phyloP scores from a whole-genome alignment of 1,284 basidiomycete species.

The Pholiota adiposa region DNA sequence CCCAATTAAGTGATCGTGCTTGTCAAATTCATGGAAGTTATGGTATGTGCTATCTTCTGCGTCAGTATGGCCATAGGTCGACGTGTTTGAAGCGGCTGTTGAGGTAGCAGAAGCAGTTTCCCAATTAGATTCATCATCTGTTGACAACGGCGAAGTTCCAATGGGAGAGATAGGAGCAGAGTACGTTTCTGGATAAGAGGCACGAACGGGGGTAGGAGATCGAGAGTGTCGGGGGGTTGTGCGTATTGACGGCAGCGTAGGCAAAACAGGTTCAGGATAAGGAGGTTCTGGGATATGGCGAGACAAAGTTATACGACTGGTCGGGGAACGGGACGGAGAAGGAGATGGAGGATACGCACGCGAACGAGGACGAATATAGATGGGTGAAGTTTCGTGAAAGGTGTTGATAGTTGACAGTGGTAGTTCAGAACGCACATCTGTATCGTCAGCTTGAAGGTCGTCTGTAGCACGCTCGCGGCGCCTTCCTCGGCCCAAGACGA shows the following conservation, averaged over 20 bases:
- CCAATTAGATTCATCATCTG: constrained; percentile 77
- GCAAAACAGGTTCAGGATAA: constrained; percentile 27
- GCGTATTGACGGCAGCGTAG: constrained; percentile 26
- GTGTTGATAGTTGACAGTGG: constrained; percentile 28
- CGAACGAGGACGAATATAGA: constrained; percentile 40
- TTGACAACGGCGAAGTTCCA: constrained; percentile 66
- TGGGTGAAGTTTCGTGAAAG: constrained; percentile 36
- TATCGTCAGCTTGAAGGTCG: constrained; percentile 35
- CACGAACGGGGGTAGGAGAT: constrained; percentile 41
- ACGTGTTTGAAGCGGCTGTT: constrained; percentile 60
- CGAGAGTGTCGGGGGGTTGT: constrained; percentile 28
- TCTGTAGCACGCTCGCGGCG: constrained; percentile 53
- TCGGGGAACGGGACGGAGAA: constrained; percentile 53
- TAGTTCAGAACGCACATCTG: constrained; percentile 27
- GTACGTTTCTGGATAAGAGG: constrained; percentile 18
- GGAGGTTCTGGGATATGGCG: constrained; percentile 27
- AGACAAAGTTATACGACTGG: constrained; percentile 38
- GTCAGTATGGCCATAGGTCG: constrained; percentile 41
- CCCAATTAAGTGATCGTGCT: constrained; percentile 5
- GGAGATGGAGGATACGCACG: constrained; percentile 53
- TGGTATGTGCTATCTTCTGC: constrained; percentile 14
- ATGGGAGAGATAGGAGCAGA: constrained; percentile 36
- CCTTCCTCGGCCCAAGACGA: constrained; percentile 55
- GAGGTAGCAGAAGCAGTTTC: constrained; percentile 64
- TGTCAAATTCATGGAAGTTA: constrained; percentile 1